Percentiles rank a stretch among this genome's conserved stretches.
phyloP scores from a whole-genome alignment of 768 basidiomycete genomes.

The Asterophora lycoperdoides region DNA sequence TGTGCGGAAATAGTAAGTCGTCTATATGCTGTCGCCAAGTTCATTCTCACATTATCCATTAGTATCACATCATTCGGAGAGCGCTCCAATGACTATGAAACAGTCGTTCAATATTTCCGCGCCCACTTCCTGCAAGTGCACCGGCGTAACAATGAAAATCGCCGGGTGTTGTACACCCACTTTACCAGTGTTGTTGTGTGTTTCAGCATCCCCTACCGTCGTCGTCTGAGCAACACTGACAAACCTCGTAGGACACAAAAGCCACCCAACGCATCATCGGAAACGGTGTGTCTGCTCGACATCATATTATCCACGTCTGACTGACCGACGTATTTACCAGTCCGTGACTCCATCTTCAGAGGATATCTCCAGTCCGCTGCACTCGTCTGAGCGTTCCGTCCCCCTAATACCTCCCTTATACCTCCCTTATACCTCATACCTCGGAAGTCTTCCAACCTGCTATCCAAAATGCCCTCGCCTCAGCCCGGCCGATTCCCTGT shows the following conservation, averaged over 20 bases:
- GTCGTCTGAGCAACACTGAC: slow-evolving; percentile 1
- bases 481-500: slow-evolving; percentile 7
- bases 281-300: slow-evolving; percentile 49
- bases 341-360: slow-evolving; percentile 72
- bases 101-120: slow-evolving; percentile 81
- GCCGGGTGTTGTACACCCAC: slow-evolving; percentile 77
- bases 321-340: slow-evolving; percentile 30
- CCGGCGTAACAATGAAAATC: slow-evolving; percentile 72
- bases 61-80: slow-evolving; percentile 82
- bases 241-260: slow-evolving; percentile 60
- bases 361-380: slow-evolving; percentile 71
- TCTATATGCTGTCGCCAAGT: neutral
- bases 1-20: slow-evolving; percentile 75
- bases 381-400: slow-evolving; percentile 43
- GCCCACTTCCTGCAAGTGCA: slow-evolving; percentile 85
- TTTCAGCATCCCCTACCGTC: slow-evolving; percentile 8
- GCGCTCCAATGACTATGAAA: slow-evolving; percentile 76
- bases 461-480: slow-evolving; percentile 1
- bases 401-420: neutral
- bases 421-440: neutral
- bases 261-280: slow-evolving; percentile 80
- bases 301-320: slow-evolving; percentile 1
- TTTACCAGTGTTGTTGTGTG: slow-evolving; percentile 76
- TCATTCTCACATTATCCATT: slow-evolving; percentile 2
- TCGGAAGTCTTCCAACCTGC: slow-evolving; percentile 5